Base-by-base conservation (phyloP, 805 yeast genomes). In the Wickerhamiella lipophila region DNA sequence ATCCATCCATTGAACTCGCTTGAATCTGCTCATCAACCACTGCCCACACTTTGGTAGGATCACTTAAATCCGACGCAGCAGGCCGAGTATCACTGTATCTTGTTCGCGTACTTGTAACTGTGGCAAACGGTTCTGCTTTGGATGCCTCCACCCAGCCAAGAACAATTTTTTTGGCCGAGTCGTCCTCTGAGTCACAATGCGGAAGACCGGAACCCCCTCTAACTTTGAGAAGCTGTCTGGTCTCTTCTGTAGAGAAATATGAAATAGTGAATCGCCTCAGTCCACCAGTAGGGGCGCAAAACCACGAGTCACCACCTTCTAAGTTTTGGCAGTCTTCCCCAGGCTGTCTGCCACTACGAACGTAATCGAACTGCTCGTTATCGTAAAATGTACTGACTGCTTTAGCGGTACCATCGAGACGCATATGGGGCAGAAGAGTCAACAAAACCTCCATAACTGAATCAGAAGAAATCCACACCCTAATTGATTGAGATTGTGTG, bases 401-500 rank as follows among this genome's bases (percentile, higher is more conserved):
- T 56, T 52, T 12, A 32, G 58, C 57, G 50, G 55, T 47, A 47
- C 56, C 56, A 15, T 46, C 52, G 22, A 47, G 54, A 32, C 47
- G 52, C 55, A 58, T 44, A 34, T 56, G 50, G 42, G 72, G 66
- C 27, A 77, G 60, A 29, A 78, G 61, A 26, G 64, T 60, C 21
- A 78, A 64, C 53, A 71, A 69, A 26, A 76, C 64, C 58, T 78
- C 82, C 50, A 72, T 66, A n/a, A 76, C 54, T 56, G 77, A 76
- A 59, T 78, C 83, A 12, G 65, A 65, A 55, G 78, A 83, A n/a
- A 78, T 73, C 73, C 81, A 72, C 58, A 73, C 76, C 4, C 63
- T 53, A 32, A 65, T 64, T 1, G 66, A 62, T 15, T 65, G 56
- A 51, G 73, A 19, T 21, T 45, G 42, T 12, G 42, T n/a, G 8